phyloP scores from a whole-genome alignment of 2,329 filamentous ascomycete genomes.

The Venturiaceae sp. region DNA sequence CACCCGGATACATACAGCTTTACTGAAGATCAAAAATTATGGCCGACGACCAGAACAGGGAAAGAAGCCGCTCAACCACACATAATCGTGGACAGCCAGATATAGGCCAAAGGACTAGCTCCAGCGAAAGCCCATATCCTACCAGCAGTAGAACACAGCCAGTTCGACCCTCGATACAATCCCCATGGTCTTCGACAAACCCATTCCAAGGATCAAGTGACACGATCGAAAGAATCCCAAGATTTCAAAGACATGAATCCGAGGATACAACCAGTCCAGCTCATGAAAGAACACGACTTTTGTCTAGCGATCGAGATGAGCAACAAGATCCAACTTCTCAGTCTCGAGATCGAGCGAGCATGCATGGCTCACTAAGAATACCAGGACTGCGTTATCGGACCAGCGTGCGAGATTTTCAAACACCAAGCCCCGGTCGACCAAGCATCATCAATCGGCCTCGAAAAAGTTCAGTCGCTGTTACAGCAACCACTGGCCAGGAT shows the following conservation, averaged over 20 bases:
- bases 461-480: neutral
- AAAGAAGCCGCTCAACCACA: neutral
- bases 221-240: neutral
- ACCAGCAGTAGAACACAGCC: neutral
- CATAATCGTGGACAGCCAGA: neutral
- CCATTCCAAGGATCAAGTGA: neutral
- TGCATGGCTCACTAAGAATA: neutral
- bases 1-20: neutral
- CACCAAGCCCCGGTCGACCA: neutral
- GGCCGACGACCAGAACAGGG: neutral
- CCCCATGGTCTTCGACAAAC: neutral
- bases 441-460: neutral
- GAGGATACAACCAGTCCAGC: neutral
- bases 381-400: neutral
- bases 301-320: neutral
- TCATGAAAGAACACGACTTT: constrained; percentile 1
- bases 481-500: neutral
- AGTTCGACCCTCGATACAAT: neutral
- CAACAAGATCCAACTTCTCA: neutral
- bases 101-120: neutral
- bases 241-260: neutral
- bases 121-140: neutral
- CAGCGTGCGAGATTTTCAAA: constrained; percentile 1
- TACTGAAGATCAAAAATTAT: neutral
- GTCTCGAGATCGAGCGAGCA: neutral